These are phyloP conservation scores for Fraxinus excelsior DNA, from an alignment of 257 asterid species.

Conservation along the genomic window DNA sequence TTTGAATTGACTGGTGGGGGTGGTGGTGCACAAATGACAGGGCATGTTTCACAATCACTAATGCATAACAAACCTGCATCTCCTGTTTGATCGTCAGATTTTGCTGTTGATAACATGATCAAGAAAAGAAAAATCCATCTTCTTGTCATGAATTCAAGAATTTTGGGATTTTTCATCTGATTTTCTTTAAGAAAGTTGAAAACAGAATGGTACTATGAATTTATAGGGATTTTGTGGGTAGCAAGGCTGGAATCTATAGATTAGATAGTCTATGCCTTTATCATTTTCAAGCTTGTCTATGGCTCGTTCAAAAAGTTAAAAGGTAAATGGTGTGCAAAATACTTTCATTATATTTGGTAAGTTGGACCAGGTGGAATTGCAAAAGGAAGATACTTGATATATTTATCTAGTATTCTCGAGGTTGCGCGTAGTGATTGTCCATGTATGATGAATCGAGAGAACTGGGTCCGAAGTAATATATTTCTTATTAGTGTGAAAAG, in stretches of 20 bases:
- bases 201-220: background rate
- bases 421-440: background rate
- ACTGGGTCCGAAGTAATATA: background rate
- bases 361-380: background rate
- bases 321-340: background rate
- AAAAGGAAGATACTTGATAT: background rate
- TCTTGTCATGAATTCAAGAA: slow-evolving; percentile 20
- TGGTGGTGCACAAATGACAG: slow-evolving; percentile 79
- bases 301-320: slow-evolving; percentile 1
- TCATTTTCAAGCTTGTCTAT: background rate
- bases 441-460: background rate
- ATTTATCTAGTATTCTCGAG: background rate
- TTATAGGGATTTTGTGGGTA: slow-evolving; percentile 27
- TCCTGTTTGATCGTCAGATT: slow-evolving; percentile 35
- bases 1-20: slow-evolving; percentile 39
- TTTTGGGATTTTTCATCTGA: slow-evolving; percentile 33
- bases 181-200: background rate
- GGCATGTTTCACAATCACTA: slow-evolving; percentile 78
- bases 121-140: slow-evolving; percentile 33
- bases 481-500: background rate
- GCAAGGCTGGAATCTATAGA: background rate
- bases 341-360: background rate
- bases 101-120: slow-evolving; percentile 26
- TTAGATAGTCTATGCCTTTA: background rate
- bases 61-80: slow-evolving; percentile 58